Evolutionary conservation across 345 rosid genomes (phyloP).

Genomic region (Eucalyptus tenuipes): DNA sequence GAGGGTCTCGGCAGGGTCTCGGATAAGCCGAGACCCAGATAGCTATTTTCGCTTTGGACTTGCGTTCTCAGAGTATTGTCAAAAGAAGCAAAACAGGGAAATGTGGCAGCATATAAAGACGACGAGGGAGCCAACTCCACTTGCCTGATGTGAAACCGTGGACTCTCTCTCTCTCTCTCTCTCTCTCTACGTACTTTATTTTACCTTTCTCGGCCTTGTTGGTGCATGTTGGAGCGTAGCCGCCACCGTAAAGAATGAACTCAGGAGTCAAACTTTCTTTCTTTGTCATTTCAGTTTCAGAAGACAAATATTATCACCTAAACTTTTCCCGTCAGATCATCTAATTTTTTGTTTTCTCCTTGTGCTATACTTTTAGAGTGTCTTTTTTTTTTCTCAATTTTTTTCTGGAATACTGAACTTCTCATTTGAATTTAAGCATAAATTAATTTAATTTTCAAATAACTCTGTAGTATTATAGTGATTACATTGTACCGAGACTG

Average conservation of each 20-base stretch:
- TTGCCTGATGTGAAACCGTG: not conserved
- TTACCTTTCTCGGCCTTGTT: not conserved
- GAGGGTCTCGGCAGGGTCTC: not conserved
- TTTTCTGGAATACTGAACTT: not conserved
- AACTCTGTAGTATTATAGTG: not conserved
- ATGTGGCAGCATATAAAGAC: not conserved
- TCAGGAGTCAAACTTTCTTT: not conserved
- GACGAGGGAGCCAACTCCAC: not conserved
- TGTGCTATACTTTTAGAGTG: not conserved
- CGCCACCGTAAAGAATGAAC: not conserved
- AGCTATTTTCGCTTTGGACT: not conserved
- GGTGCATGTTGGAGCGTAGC: not conserved
- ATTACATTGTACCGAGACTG: fast-evolving
- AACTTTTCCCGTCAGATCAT: not conserved
- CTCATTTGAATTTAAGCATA: fast-evolving
- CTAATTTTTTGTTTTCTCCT: not conserved
- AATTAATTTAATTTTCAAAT: not conserved
- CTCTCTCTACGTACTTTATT: not conserved
- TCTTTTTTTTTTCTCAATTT: not conserved
- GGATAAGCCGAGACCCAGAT: not conserved
- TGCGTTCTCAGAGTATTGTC: not conserved
- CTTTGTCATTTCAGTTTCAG: not conserved
- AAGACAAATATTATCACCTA: not conserved
- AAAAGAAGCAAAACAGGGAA: not conserved
- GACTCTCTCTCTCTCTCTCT: not conserved